Evolutionary conservation across 2,329 filamentous ascomycete species (phyloP).

Genomic region (Fusarium keratoplasticum): DNA sequence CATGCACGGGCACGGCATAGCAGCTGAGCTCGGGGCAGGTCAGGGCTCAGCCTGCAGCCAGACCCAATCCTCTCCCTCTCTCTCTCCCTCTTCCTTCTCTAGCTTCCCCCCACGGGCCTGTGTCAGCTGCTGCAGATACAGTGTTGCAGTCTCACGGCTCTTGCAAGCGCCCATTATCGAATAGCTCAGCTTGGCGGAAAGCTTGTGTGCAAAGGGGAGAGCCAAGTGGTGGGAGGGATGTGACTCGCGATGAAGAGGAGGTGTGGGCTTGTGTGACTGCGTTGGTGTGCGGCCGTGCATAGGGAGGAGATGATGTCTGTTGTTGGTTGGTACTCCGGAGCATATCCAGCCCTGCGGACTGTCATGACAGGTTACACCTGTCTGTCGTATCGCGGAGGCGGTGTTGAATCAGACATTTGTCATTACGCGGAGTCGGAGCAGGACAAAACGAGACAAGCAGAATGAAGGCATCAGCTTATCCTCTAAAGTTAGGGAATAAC

Average conservation of each 20-base stretch:
- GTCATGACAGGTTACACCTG: not conserved
- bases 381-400: not conserved
- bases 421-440: constrained; percentile 1
- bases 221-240: not conserved
- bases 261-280: not conserved
- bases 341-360: constrained; percentile 5
- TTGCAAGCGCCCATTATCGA: constrained; percentile 7
- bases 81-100: not conserved
- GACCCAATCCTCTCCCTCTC: constrained; percentile 6
- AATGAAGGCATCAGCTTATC: not conserved
- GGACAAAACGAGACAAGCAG: not conserved
- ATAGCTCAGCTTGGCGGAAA: constrained; percentile 2
- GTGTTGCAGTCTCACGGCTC: constrained; percentile 2
- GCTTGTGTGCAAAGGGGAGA: not conserved
- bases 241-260: not conserved
- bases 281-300: not conserved
- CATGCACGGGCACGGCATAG: not conserved
- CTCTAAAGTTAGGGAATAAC: not conserved
- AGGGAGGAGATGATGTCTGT: not conserved
- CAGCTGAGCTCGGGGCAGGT: constrained; percentile 7
- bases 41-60: constrained; percentile 14
- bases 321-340: not conserved
- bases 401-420: constrained; percentile 3
- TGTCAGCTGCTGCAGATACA: constrained; percentile 31
- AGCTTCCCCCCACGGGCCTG: constrained; percentile 14